phyloP scores from a whole-genome alignment of 2,329 filamentous ascomycete species.

The Trichophyton verrucosum region DNA sequence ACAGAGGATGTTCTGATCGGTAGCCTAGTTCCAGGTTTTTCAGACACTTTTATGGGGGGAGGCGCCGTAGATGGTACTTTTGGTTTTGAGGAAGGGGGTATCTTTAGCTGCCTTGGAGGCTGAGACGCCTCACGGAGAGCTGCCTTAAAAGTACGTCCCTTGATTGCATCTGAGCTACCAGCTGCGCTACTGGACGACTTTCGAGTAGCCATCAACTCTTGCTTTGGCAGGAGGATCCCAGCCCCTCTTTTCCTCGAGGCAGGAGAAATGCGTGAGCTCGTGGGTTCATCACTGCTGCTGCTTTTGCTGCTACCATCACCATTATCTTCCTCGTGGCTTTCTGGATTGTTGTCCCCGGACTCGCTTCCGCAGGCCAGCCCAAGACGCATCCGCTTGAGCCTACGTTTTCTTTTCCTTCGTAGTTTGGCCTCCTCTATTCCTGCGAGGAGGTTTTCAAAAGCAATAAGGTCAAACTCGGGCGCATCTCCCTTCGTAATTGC shows the following conservation, averaged over 20 bases:
- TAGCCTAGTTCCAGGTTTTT: not conserved
- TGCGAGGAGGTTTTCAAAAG: slow-evolving; percentile 20
- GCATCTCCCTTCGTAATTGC: slow-evolving; percentile 21
- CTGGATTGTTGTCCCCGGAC: not conserved
- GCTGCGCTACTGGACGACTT: not conserved
- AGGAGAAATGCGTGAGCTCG: not conserved
- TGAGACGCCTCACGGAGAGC: not conserved
- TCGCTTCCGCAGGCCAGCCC: slow-evolving; percentile 7
- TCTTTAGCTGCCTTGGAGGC: not conserved
- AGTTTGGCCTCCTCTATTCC: slow-evolving; percentile 15
- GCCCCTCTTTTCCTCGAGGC: not conserved
- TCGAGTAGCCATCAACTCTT: not conserved
- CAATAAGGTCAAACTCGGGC: slow-evolving; percentile 22
- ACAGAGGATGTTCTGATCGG: not conserved
- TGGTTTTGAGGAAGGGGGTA: not conserved
- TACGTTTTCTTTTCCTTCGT: slow-evolving; percentile 20
- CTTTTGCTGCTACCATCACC: not conserved
- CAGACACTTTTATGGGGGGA: not conserved
- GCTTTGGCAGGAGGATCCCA: not conserved
- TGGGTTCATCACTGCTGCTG: not conserved
- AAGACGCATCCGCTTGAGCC: slow-evolving; percentile 20
- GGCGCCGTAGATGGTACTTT: not conserved
- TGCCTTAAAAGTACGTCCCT: not conserved
- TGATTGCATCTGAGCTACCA: not conserved
- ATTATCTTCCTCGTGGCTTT: not conserved